Percentiles rank a stretch among this genome's conserved stretches.
phyloP scores from a whole-genome alignment of 768 basidiomycete species.

The Mycena alexandri region DNA sequence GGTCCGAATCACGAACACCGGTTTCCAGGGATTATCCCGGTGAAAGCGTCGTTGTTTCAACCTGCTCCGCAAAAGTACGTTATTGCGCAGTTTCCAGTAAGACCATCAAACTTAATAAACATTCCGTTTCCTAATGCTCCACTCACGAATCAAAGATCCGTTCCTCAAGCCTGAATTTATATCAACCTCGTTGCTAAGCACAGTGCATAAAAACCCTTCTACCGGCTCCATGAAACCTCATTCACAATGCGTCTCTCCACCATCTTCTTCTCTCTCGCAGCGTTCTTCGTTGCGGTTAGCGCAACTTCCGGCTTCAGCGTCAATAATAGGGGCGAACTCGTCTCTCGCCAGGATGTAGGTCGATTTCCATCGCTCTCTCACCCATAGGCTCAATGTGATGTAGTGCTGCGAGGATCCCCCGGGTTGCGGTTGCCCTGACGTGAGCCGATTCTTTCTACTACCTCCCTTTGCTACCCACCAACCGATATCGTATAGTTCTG shows the following conservation, averaged over 20 bases:
- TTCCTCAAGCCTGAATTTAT: too few relatives aligned
- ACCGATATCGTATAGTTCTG: not conserved
- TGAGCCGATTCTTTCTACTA: not conserved
- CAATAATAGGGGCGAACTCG: conserved; percentile 13
- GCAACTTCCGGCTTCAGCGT: too few relatives aligned
- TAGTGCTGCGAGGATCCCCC: conserved; percentile 11
- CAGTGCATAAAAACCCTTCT: not conserved
- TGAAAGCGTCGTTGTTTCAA: too few relatives aligned
- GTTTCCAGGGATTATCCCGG: too few relatives aligned
- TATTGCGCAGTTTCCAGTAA: too few relatives aligned
- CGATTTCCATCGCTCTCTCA: not conserved
- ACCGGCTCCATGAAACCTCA: not conserved
- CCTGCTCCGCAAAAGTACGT: too few relatives aligned
- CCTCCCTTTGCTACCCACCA: too few relatives aligned
- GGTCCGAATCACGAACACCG: too few relatives aligned
- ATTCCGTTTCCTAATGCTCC: too few relatives aligned
- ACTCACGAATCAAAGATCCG: too few relatives aligned
- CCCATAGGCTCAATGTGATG: not conserved
- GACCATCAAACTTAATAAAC: too few relatives aligned
- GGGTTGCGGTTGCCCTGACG: conserved; percentile 7
- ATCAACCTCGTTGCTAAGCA: too few relatives aligned
- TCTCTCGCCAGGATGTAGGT: conserved; percentile 7
- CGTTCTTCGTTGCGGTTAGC: not conserved
- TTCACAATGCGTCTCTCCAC: conserved; percentile 13
- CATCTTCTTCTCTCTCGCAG: conserved; percentile 5